Evolutionary conservation across 306 rosid species (phyloP).

Genomic region (Lotus japonicus): DNA sequence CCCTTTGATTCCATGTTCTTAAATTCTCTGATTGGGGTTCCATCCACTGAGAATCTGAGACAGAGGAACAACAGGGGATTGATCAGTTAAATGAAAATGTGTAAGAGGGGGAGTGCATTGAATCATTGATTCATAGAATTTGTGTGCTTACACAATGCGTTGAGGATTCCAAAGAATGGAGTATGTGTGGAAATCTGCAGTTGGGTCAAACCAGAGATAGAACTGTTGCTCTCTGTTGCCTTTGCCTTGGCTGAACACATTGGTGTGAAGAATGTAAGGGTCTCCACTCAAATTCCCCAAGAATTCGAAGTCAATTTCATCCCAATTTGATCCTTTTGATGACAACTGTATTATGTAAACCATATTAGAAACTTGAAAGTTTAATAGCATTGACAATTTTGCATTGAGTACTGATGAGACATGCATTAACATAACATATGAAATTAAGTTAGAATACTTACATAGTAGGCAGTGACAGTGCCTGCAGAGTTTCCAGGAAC

Average conservation of each 20-base stretch:
- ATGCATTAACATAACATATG: too few species aligned
- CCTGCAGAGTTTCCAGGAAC: too few species aligned
- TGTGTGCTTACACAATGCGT: neutral
- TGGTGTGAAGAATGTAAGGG: conserved; percentile 65
- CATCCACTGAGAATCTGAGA: neutral
- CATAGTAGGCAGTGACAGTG: too few species aligned
- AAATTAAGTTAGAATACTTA: too few species aligned
- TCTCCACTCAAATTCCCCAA: conserved; percentile 63
- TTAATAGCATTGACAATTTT: too few species aligned
- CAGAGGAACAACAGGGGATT: too few species aligned
- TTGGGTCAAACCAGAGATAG: conserved; percentile 68
- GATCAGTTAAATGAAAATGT: too few species aligned
- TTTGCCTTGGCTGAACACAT: conserved; percentile 53
- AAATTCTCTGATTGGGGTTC: neutral
- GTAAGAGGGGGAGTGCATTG: too few species aligned
- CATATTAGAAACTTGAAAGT: too few species aligned
- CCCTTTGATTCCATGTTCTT: neutral
- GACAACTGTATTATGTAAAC: conserved; percentile 32
- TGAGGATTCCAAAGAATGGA: conserved; percentile 62
- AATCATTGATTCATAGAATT: too few species aligned
- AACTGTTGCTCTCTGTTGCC: conserved; percentile 62
- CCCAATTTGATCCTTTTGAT: conserved; percentile 57
- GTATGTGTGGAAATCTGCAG: conserved; percentile 51
- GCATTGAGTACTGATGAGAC: too few species aligned
- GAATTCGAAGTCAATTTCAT: conserved; percentile 68